Conservation (phyloP, 192 early-diverging fungal species). For the Nowakowskiella sp. region DNA sequence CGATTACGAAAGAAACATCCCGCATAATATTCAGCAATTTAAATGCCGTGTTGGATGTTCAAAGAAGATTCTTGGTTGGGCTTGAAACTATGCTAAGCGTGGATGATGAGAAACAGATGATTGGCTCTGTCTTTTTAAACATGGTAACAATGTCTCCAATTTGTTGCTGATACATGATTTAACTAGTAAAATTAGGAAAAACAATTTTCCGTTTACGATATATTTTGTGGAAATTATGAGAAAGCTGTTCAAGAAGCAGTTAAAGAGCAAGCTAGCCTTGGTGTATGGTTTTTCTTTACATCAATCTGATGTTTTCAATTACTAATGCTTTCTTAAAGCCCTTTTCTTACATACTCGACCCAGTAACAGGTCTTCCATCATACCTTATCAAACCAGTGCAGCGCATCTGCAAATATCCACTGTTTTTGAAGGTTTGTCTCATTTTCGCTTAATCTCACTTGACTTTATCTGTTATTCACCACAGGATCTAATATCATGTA, state of each 20-base stretch:
- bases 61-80: slow-evolving; percentile 84
- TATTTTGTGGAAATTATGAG: slow-evolving; percentile 88
- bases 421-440: slow-evolving; percentile 64
- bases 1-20: slow-evolving; percentile 69
- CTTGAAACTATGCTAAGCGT: slow-evolving; percentile 70
- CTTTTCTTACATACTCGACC: too few species aligned
- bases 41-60: slow-evolving; percentile 86
- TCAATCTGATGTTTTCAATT: too few species aligned
- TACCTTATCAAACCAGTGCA: slow-evolving; percentile 97
- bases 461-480: slow-evolving; percentile 4
- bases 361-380: slow-evolving; percentile 77
- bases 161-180: slow-evolving; percentile 48
- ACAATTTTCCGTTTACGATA: slow-evolving; percentile 67
- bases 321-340: too few species aligned
- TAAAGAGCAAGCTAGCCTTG: slow-evolving; percentile 11
- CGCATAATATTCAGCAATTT: slow-evolving; percentile 88
- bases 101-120: slow-evolving; percentile 71
- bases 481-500: slow-evolving; percentile 37
- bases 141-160: background rate
- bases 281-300: slow-evolving; percentile 33
- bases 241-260: slow-evolving; percentile 29
- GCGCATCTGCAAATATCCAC: slow-evolving; percentile 95
- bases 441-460: slow-evolving; percentile 49
- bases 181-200: slow-evolving; percentile 21
- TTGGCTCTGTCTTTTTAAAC: slow-evolving; percentile 68